Conservation (phyloP, 2,329 filamentous ascomycete genomes). For the Colletotrichum sp. region DNA sequence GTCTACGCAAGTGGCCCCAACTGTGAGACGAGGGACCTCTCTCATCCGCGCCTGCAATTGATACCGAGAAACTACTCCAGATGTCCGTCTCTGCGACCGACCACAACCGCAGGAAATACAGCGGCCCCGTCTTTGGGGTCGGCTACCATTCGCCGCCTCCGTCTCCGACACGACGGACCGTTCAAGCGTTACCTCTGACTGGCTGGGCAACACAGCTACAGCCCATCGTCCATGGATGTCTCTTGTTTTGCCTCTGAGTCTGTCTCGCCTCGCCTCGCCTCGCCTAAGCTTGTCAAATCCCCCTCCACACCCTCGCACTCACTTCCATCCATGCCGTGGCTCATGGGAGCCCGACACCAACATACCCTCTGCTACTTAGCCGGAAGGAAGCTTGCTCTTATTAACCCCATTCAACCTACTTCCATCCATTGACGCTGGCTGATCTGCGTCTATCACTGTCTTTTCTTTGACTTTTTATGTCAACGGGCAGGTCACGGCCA, state of each 20-base stretch:
- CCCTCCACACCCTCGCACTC: not conserved
- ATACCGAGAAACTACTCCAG: not conserved
- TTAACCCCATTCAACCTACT: not conserved
- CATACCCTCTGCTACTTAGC: not conserved
- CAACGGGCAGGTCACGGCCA: not conserved
- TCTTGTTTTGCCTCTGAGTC: not conserved
- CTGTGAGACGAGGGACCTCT: not conserved
- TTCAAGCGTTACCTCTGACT: not conserved
- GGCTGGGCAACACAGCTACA: not conserved
- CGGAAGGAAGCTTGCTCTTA: not conserved
- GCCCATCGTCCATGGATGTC: not conserved
- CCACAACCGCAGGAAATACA: not conserved
- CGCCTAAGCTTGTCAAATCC: not conserved
- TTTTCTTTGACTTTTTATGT: not conserved
- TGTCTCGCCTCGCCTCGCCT: not conserved
- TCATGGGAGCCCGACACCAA: not conserved
- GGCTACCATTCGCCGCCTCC: not conserved
- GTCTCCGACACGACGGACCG: constrained; percentile 3
- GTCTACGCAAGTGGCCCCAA: not conserved
- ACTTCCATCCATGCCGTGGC: not conserved
- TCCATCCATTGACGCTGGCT: not conserved
- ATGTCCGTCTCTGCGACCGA: not conserved
- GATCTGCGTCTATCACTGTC: not conserved
- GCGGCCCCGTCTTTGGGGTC: not conserved
- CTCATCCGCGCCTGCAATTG: not conserved